Evolutionary conservation across 495 filamentous ascomycete species (phyloP), one percentile per base, ranked within the genome.

Genomic region (Hypoxylon lenormandii): DNA sequence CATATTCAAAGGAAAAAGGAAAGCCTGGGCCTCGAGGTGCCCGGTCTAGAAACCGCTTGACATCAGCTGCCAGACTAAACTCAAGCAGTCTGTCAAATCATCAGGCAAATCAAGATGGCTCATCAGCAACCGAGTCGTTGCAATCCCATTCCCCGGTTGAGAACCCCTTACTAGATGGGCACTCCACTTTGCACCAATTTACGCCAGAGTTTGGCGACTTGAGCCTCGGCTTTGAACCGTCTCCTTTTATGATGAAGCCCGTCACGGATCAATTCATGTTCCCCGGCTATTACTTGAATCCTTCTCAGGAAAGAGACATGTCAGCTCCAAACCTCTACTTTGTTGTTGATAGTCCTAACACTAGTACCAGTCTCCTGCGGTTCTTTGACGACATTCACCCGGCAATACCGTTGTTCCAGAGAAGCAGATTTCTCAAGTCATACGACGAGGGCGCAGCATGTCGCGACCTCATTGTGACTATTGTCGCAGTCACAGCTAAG

Each of bases 351-450:
- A 30, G 1, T 46, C 49, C 21, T 56, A 13, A 67, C 55, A 12
- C 12, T 19, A 13, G 4, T 2, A 0, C 36, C 26, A 72, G 64
- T 15, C 51, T 75, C 13, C 16, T 56, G 28, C 55, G 56, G 16
- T 74, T 59, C 37, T 74, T 78, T 33, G 69, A 72, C 16, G 64
- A 77, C 23, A 52, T 72, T 37, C 73, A 74, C 26, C 48, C 76
- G 60, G 69, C 73, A 10, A 74, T 73, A 59, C 75, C 76, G 13
- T 55, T 78, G 23, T 73, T 77, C 43, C 73, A 71, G 1, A 73
- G 58, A 23, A 49, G 50, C 12, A 50, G 47, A 11, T 77, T 78
- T 58, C 52, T 78, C n/a, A 56, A 45, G 21, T 21, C 46, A 30
- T 74, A 73, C 53, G 60, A 71, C 33, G 40, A 49, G 22, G 69